phyloP scores from a whole-genome alignment of 2,329 filamentous ascomycete genomes.

The Cercospora nicotianae region DNA sequence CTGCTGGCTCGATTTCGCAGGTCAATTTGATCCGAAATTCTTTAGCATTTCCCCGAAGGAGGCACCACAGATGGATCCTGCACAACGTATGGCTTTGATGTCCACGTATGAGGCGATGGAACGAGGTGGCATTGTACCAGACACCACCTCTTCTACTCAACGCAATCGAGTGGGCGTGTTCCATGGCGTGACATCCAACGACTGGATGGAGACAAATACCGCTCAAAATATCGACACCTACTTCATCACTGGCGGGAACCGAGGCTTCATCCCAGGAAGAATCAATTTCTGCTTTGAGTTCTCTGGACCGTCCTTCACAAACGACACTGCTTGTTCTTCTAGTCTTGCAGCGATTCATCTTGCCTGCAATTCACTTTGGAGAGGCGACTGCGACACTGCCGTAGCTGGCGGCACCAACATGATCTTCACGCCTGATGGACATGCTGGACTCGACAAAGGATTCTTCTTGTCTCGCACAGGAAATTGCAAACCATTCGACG shows the following conservation, averaged over 20 bases:
- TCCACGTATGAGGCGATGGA: conserved; percentile 27
- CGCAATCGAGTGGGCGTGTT: conserved; percentile 37
- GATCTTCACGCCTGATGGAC: conserved; percentile 31
- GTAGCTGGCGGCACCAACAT: conserved; percentile 20
- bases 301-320: conserved; percentile 67
- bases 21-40: conserved; percentile 43
- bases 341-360: conserved; percentile 70
- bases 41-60: conserved; percentile 44
- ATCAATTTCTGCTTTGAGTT: conserved; percentile 54
- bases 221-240: conserved; percentile 32
- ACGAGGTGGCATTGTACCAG: conserved; percentile 20
- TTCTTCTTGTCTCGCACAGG: conserved; percentile 25
- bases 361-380: conserved; percentile 61
- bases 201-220: conserved; percentile 36
- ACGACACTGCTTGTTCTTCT: conserved; percentile 79
- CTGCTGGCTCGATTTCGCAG: conserved; percentile 43
- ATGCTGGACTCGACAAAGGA: conserved; percentile 24
- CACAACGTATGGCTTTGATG: conserved; percentile 18
- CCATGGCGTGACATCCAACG: conserved; percentile 39
- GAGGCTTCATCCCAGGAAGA: conserved; percentile 48
- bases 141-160: conserved; percentile 36
- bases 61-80: conserved; percentile 20
- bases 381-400: conserved; percentile 26
- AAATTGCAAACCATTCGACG: conserved; percentile 37
- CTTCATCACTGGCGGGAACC: conserved; percentile 23